phyloP scores from a whole-genome alignment of 2,329 filamentous ascomycete genomes.

The Coniella lustricola region DNA sequence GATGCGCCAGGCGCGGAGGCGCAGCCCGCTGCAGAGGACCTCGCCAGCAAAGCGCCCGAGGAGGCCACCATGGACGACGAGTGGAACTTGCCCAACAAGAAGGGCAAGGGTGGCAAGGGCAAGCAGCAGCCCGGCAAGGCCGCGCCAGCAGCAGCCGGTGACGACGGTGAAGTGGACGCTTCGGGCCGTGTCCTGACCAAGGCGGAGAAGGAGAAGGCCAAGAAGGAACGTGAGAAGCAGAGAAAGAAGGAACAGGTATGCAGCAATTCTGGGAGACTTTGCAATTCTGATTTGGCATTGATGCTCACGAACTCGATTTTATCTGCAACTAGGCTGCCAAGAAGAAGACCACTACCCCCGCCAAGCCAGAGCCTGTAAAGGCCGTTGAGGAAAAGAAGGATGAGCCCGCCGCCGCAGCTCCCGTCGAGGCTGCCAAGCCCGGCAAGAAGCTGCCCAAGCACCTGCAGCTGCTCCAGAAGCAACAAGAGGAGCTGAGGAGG shows the following conservation, averaged over 20 bases:
- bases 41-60: conserved; percentile 60
- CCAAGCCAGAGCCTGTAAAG: conserved; percentile 45
- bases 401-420: conserved; percentile 27
- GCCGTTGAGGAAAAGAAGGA: conserved; percentile 44
- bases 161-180: conserved; percentile 45
- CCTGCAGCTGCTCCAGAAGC: conserved; percentile 67
- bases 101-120: conserved; percentile 54
- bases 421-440: conserved; percentile 34
- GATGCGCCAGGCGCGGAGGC: conserved; percentile 39
- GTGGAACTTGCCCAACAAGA: conserved; percentile 75
- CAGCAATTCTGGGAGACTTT: no score
- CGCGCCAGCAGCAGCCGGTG: conserved; percentile 31
- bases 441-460: conserved; percentile 79
- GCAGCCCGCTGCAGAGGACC: conserved; percentile 27
- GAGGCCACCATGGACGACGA: conserved; percentile 83
- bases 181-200: conserved; percentile 78
- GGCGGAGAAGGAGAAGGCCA: conserved; percentile 96
- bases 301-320: no score
- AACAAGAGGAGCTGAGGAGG: conserved; percentile 69
- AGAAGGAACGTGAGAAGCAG: conserved; percentile 98
- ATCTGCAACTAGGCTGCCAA: conserved; percentile 57
- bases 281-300: no score
- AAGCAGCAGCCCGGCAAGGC: conserved; percentile 38
- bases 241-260: conserved; percentile 92
- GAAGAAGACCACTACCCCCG: conserved; percentile 61